Percentiles rank a stretch among this genome's conserved stretches.
Conservation (phyloP, 306 rosid genomes). For the Abrus pulchellus region DNA sequence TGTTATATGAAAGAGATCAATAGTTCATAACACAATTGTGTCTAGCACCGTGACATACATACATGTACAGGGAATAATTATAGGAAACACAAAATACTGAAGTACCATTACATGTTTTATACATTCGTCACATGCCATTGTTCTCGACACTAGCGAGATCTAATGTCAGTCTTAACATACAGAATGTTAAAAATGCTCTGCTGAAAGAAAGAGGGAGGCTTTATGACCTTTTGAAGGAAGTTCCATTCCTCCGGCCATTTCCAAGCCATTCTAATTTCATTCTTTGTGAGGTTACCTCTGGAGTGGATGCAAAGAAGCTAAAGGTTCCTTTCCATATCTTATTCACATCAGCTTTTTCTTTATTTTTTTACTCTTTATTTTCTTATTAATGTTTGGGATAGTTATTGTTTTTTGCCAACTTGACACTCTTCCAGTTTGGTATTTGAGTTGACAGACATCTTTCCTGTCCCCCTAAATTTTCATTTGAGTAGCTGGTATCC, state of each 20-base stretch:
- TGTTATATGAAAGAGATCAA: constrained; percentile 9
- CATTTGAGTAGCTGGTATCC: neutral
- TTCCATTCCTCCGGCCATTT: constrained; percentile 82
- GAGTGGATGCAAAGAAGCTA: constrained; percentile 86
- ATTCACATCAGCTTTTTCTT: neutral
- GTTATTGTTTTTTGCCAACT: neutral
- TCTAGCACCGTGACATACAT: neutral
- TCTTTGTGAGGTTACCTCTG: constrained; percentile 86
- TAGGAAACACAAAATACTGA: constrained; percentile 8
- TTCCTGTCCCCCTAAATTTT: constrained; percentile 1
- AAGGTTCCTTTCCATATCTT: constrained; percentile 64
- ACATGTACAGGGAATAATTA: neutral
- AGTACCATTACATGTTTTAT: neutral
- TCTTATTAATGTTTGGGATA: neutral
- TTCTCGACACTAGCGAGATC: constrained; percentile 25
- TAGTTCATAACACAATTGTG: neutral
- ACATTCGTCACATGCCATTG: constrained; percentile 4
- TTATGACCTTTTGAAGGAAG: constrained; percentile 68
- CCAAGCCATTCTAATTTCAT: constrained; percentile 95
- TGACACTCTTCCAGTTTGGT: neutral
- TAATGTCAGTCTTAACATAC: constrained; percentile 55
- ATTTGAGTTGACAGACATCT: neutral
- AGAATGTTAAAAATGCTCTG: constrained; percentile 84
- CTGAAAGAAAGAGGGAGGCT: constrained; percentile 86
- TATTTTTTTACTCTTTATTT: neutral